Base-by-base conservation (phyloP, 495 filamentous ascomycete species). In the Friedmanniomyces simplex region DNA sequence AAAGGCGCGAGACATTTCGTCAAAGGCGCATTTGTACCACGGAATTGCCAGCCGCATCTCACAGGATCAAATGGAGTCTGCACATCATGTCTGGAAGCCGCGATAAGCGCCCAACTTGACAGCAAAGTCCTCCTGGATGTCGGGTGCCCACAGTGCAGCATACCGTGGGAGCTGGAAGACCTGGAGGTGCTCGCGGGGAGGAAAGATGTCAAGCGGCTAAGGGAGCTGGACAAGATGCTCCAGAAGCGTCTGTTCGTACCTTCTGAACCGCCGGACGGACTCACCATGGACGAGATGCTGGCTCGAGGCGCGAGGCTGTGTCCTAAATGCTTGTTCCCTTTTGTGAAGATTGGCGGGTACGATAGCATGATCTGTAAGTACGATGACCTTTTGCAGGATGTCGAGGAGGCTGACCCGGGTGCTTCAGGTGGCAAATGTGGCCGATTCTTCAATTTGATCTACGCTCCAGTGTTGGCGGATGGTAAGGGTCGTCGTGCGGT, bases 351-450 rank as follows among this genome's bases (percentile, higher is more conserved):
- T 16, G 52, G 36, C 12, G 52, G 52, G 2, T 54, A 32, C 22
- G 52, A 54, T 14, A 42, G 3, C 36, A 30, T 54, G 22, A 11
- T 16, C 6, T 54, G 52, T 54, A 43, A 28, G 52, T 54, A 1
- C 10, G 25, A 6, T 11, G 16, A 1, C n/a, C n/a, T n/a, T n/a
- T n/a, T n/a, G n/a, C n/a, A n/a, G n/a, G n/a, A 21, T 30, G 34
- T 41, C 18, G 11, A 11, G n/a, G 3, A 16, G 2, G 34, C 52
- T 42, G 25, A 54, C 22, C 10, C 43, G 28, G 14, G 3, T 11
- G 2, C 26, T 52, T 14, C 37, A 54, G 52, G 52, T 54, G 52
- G 32, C 32, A 54, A 54, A 12, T 54, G 52, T 43, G 52, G 26
- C 11, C 10, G 25, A 20, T 43, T 4, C 39, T 54, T 54, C 52